These are phyloP conservation scores for Irineochytrium annulatum DNA, from an alignment of 192 early-diverging fungal genomes.

Conservation along the genomic window DNA sequence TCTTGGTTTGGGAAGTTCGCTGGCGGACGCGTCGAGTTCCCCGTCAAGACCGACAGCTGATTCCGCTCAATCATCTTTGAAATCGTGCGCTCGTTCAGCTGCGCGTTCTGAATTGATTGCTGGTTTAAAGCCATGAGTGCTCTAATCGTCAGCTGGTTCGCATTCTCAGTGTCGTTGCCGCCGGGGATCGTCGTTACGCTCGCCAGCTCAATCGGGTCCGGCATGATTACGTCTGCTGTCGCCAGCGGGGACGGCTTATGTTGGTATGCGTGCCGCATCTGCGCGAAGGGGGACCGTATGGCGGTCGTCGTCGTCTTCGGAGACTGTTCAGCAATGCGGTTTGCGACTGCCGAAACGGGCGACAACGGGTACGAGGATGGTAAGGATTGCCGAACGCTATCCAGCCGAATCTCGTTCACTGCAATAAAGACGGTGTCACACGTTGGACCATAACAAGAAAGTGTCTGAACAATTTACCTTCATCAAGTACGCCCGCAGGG, in stretches of 20 bases:
- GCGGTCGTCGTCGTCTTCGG: background rate
- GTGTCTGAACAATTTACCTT: constrained; percentile 7
- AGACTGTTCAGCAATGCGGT: background rate
- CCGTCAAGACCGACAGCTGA: constrained; percentile 55
- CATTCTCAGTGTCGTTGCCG: constrained; percentile 3
- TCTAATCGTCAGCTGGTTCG: constrained; percentile 41
- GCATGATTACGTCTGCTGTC: constrained; percentile 27
- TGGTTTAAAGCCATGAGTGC: constrained; percentile 48
- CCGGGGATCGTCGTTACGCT: constrained; percentile 8
- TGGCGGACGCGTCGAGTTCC: constrained; percentile 33
- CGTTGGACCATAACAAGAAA: background rate
- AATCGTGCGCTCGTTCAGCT: constrained; percentile 67
- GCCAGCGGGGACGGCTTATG: constrained; percentile 37
- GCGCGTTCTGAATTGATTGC: constrained; percentile 50
- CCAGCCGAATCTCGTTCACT: constrained; percentile 39
- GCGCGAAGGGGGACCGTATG: background rate
- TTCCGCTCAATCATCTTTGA: constrained; percentile 68
- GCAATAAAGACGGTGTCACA: background rate
- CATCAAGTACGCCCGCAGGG: constrained; percentile 32
- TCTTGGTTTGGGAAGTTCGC: constrained; percentile 54
- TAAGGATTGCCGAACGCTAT: too few species aligned
- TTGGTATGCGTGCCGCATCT: background rate
- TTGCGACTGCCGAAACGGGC: constrained; percentile 6
- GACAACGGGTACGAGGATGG: too few species aligned
- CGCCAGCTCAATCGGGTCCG: constrained; percentile 3